These are phyloP conservation scores for Leonotis leonurus DNA, from an alignment of 257 asterid species.

Conservation along the genomic window DNA sequence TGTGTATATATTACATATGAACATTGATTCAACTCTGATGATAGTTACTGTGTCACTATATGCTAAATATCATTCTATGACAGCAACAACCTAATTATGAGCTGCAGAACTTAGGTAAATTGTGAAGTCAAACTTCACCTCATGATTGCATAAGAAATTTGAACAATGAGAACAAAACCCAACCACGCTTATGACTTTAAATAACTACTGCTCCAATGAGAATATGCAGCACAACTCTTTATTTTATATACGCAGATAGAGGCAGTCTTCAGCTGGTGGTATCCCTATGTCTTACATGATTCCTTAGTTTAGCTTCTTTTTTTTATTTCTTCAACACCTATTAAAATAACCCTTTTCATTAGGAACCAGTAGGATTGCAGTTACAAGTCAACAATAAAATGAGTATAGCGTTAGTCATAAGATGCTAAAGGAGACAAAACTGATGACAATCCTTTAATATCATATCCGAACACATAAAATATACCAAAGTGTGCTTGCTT, in stretches of 20 bases:
- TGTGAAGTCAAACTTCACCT: conserved; percentile 9
- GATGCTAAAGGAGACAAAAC: background rate
- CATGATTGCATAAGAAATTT: background rate
- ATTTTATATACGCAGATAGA: background rate
- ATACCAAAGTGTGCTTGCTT: background rate
- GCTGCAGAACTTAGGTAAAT: background rate
- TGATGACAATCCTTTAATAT: background rate
- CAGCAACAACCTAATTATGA: background rate
- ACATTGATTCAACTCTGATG: background rate
- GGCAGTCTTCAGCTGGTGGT: conserved; percentile 12
- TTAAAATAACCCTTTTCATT: background rate
- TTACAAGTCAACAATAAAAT: conserved; percentile 17
- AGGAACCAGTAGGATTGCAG: conserved; percentile 3
- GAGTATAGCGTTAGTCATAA: conserved; percentile 5
- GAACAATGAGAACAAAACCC: background rate
- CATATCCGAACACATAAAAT: background rate
- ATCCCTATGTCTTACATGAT: background rate
- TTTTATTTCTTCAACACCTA: too few relatives aligned
- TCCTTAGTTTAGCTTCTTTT: background rate
- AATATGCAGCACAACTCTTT: background rate
- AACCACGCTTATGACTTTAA: conserved; percentile 21
- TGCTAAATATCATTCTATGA: background rate
- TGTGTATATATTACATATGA: background rate
- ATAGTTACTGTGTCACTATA: background rate
- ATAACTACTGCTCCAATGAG: background rate